Base-by-base conservation (phyloP, 148 eudicot genomes). In the Hydrangea macrophylla region DNA sequence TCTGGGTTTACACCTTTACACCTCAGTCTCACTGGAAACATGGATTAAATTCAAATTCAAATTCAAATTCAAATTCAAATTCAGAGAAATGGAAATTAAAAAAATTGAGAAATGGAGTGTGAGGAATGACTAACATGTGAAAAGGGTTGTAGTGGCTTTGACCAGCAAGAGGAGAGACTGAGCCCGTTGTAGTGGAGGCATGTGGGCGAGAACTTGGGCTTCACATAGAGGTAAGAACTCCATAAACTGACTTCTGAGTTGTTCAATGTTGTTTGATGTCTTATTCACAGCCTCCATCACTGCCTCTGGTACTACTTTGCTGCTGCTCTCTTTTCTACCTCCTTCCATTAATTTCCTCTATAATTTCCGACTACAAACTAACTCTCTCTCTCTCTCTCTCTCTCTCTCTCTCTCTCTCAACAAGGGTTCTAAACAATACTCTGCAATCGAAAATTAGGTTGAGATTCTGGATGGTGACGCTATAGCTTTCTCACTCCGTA, bases 171-270 rank as follows among this genome's bases (percentile, higher is more conserved):
- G 84, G 39, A 90, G 82, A 60, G 90, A 80, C 37, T 86, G 88
- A 74, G 98, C 96, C 50, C 96, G 80, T 58, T 88, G 81, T 23
- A 93, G 82, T 83, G 96, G 95, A 37, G 86, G 79, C 76, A 90
- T 66, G 64, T 75, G 59, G 51, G 81, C 65, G 63, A 90, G 79
- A 25, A 77, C 79, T 23, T 83, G 71, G 25, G 81, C 74, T 57
- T 78, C 80, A 77, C 82, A 87, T 39, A 81, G 80, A 42, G 92
- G 67, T 27, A 92, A 64, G 62, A 86, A 88, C 22, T 88, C 85
- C 25, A 76, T 65, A 53, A 92, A 86, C 44, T 80, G 75, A 51
- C 83, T 20, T 60, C 73, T 48, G 25, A 91, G 55, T 48, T 84
- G 80, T 39, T 80, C 70, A 10, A 92, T 51, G 68, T 86, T 86